phyloP scores from a whole-genome alignment of 2,329 filamentous ascomycete genomes.

The Rhytidhysteron rufulum region DNA sequence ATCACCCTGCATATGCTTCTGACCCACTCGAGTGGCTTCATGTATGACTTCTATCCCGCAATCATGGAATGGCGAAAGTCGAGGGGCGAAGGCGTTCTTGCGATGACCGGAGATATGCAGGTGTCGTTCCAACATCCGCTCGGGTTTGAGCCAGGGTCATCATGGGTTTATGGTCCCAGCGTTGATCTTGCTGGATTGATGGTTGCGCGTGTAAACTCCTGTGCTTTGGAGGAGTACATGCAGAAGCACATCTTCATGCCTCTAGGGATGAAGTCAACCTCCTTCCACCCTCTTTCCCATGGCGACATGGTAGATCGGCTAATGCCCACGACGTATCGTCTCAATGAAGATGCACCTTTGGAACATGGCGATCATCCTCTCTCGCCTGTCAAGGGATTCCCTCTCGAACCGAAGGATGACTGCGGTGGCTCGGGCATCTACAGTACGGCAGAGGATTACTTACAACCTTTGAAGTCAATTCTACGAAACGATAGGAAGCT shows the following conservation, averaged over 20 bases:
- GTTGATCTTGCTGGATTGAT: constrained; percentile 46
- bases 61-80: constrained; percentile 41
- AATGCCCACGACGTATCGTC: too few species aligned
- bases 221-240: constrained; percentile 40
- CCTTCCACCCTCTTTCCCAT: constrained; percentile 10
- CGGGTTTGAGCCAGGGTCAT: constrained; percentile 54
- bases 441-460: constrained; percentile 18
- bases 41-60: constrained; percentile 41
- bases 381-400: constrained; percentile 14
- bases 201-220: constrained; percentile 38
- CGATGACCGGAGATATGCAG: constrained; percentile 10
- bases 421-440: constrained; percentile 19
- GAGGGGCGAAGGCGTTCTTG: constrained; percentile 10
- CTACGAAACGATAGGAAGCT: constrained; percentile 13
- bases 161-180: constrained; percentile 52
- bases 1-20: constrained; percentile 39
- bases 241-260: constrained; percentile 41
- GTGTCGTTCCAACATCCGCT: constrained; percentile 48
- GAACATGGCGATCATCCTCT: constrained; percentile 15
- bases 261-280: constrained; percentile 31
- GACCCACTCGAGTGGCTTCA: constrained; percentile 47
- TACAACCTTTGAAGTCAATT: constrained; percentile 16
- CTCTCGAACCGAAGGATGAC: constrained; percentile 12
- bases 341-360: constrained; percentile 11
- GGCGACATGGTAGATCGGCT: background rate